Evolutionary conservation across 495 filamentous ascomycete genomes (phyloP), one percentile per base, ranked within the genome.

Genomic region (Penicillium pancosmium): DNA sequence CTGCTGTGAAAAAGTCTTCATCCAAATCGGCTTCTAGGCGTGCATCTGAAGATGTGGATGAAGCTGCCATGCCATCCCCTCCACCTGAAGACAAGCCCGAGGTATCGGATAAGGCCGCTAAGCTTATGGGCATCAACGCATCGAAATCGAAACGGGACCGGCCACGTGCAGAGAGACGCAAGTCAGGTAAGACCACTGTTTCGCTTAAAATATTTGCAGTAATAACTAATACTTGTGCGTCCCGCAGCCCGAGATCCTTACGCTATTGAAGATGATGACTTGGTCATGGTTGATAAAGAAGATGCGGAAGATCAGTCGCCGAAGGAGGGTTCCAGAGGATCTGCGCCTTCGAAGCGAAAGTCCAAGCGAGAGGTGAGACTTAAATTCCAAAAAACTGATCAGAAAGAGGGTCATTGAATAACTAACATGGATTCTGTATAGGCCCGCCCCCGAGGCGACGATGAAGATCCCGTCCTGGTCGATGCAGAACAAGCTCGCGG

Each of bases 211-310:
- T 5, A 12, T 43, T 16, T n/a, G 36, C 10, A 5, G 6, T 46
- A 23, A 50, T 63, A 62, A 65, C 59, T 16, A 21, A 16, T 18
- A 46, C n/a, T 25, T 52, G 52, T 18, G 48, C 38, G 0, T 44
- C 1, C 62, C 81, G 78, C 64, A 57, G 73, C 74, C 46, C 83
- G 78, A 43, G 85, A 88, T 66, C 80, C 85, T 5, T 86, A 86
- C 65, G 66, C 81, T 8, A 73, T 86, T 50, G 84, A 86, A 40
- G 80, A 82, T 54, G 83, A 85, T 54, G 85, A 87, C 57, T 68
- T 84, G 50, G 80, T 86, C 41, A 74, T 86, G 77, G 79, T 85
- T 15, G 77, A 85, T 58, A 71, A 61, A 15, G 73, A 80, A 50
- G 77, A 75, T 35, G 68, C 57, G 13, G 81, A 82, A 19, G 73